These are phyloP conservation scores for Mortierella sp. DNA, from an alignment of 371 early-diverging fungal species.

Conservation along the genomic window DNA sequence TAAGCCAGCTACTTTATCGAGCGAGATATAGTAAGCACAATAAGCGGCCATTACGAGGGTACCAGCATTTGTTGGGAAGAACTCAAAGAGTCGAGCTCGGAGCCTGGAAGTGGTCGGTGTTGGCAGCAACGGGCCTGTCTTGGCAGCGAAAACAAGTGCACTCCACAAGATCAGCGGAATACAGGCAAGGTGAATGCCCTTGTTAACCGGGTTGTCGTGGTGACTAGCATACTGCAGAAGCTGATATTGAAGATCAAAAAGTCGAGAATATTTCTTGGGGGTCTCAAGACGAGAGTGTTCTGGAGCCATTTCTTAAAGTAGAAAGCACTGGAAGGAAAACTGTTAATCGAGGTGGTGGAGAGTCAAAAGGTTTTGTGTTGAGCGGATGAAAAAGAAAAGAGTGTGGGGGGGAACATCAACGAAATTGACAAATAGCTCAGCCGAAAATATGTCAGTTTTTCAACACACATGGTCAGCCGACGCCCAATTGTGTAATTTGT, in stretches of 20 bases:
- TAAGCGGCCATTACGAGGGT: conserved; percentile 68
- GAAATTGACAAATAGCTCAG: too few species aligned
- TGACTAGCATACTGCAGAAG: conserved; percentile 81
- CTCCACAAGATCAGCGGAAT: conserved; percentile 92
- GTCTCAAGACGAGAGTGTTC: conserved; percentile 19
- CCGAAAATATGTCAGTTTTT: too few species aligned
- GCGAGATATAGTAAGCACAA: conserved; percentile 77
- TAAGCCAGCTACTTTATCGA: conserved; percentile 83
- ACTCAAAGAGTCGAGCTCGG: conserved; percentile 27
- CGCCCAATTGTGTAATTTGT: too few species aligned
- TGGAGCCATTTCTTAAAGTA: neutral
- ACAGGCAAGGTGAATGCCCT: conserved; percentile 87
- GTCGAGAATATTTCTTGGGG: conserved; percentile 8
- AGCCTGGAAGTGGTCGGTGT: conserved; percentile 9
- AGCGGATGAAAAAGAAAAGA: too few species aligned
- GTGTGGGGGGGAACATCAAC: too few species aligned
- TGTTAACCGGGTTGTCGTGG: conserved; percentile 81
- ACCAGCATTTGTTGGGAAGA: conserved; percentile 64
- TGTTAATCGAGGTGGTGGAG: neutral
- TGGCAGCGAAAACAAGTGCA: conserved; percentile 70
- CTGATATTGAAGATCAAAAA: conserved; percentile 79
- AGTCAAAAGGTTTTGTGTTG: neutral
- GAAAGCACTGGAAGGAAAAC: neutral
- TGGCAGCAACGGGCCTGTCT: conserved; percentile 63
- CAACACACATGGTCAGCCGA: too few species aligned